These are phyloP conservation scores for Pythium guiyangense DNA, from an alignment of 352 stramenopile species.

Conservation along the genomic window DNA sequence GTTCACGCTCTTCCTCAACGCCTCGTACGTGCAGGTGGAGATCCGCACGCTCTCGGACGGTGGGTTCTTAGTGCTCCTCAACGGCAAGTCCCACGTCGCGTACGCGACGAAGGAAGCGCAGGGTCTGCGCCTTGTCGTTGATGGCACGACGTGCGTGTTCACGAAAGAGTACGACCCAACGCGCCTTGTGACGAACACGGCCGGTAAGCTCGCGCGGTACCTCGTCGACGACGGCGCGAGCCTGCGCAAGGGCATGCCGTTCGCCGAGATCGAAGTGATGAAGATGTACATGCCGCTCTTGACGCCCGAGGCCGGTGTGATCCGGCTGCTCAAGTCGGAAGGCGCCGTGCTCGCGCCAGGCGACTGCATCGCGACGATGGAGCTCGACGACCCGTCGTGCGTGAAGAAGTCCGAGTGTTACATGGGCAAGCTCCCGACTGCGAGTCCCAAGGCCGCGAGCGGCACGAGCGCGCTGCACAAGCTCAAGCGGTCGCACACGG, in stretches of 20 bases:
- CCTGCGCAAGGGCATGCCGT: constrained; percentile 80
- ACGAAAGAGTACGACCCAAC: constrained; percentile 99
- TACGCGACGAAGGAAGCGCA: constrained; percentile 93
- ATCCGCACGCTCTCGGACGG: constrained; percentile 96
- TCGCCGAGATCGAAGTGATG: constrained; percentile 96
- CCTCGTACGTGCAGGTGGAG: constrained; percentile 90
- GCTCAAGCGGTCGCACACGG: constrained; percentile 66
- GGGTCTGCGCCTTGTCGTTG: constrained; percentile 90
- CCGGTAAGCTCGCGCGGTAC: constrained; percentile 99
- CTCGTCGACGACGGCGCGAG: constrained; percentile 96
- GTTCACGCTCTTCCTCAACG: constrained; percentile 90
- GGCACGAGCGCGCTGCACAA: constrained; percentile 59
- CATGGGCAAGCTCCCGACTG: constrained; percentile 65
- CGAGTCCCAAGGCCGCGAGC: constrained; percentile 24
- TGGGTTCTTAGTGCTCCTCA: constrained; percentile 97
- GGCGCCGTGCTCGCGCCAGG: constrained; percentile 93
- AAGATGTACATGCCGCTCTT: constrained; percentile 99
- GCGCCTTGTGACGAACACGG: constrained; percentile 95
- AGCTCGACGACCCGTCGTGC: constrained; percentile 97
- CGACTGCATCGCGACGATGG: constrained; percentile 96
- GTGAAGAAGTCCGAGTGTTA: constrained; percentile 94
- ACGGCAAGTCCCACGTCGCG: constrained; percentile 95
- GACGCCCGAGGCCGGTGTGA: constrained; percentile 94
- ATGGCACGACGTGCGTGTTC: constrained; percentile 96
- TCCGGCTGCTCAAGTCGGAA: constrained; percentile 95